phyloP scores from a whole-genome alignment of 1,284 basidiomycete genomes.

The Rhodotorula sp. region DNA sequence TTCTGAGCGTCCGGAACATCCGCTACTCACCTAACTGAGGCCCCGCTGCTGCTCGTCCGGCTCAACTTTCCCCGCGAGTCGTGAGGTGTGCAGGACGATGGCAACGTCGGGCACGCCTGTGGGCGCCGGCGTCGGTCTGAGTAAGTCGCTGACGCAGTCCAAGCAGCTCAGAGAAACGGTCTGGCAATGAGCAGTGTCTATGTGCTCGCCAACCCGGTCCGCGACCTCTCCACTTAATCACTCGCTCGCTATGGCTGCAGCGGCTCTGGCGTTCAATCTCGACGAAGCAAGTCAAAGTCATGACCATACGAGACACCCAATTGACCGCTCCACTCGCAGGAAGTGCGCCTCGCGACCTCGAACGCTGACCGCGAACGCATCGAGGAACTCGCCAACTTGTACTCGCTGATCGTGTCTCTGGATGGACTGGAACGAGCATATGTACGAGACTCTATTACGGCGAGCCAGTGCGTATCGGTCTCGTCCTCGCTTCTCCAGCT shows the following conservation, averaged over 20 bases:
- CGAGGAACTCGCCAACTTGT: constrained; percentile 85
- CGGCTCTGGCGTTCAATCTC: constrained; percentile 15
- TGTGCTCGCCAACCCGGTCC: background rate
- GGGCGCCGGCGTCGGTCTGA: too few species aligned
- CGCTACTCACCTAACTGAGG: background rate
- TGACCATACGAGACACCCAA: background rate
- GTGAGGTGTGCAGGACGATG: too few species aligned
- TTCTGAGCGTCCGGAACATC: background rate
- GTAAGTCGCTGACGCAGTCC: background rate
- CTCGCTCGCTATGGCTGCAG: background rate
- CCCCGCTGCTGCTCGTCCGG: background rate
- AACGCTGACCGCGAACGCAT: constrained; percentile 87
- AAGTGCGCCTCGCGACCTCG: constrained; percentile 81
- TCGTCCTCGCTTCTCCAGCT: background rate
- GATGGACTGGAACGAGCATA: constrained; percentile 96
- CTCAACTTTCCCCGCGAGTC: too few species aligned
- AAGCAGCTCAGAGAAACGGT: background rate
- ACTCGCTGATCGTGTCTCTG: constrained; percentile 83
- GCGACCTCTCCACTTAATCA: background rate
- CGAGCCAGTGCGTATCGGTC: constrained; percentile 68
- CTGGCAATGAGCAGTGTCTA: background rate
- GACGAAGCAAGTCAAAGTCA: constrained; percentile 6
- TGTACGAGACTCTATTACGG: constrained; percentile 84
- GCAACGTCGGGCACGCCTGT: too few species aligned
- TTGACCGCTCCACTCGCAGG: constrained; percentile 54